Conservation (phyloP, 768 basidiomycete genomes). For the Collybia nuda region DNA sequence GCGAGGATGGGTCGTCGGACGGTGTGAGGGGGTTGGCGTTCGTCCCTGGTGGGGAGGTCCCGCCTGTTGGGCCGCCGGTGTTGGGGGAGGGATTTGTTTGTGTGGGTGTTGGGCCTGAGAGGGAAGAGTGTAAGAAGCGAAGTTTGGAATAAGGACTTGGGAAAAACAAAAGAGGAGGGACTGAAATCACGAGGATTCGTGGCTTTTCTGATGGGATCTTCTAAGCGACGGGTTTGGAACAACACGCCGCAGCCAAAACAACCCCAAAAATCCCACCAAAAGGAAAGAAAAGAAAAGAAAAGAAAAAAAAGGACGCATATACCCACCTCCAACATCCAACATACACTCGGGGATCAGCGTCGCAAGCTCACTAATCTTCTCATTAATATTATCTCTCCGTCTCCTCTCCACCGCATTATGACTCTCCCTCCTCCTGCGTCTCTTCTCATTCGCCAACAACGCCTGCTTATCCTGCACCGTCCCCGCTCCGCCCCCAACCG, state of each 20-base stretch:
- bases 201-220: too few species aligned
- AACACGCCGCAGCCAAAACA: not conserved
- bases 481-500: not conserved
- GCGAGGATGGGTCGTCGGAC: constrained; percentile 11
- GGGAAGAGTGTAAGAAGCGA: too few species aligned
- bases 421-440: constrained; percentile 76
- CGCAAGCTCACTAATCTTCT: constrained; percentile 89
- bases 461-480: constrained; percentile 46
- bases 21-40: constrained; percentile 1
- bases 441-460: constrained; percentile 75
- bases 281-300: not conserved
- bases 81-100: not conserved
- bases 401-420: constrained; percentile 93
- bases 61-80: not conserved
- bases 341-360: constrained; percentile 87
- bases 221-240: too few species aligned
- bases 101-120: too few species aligned
- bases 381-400: constrained; percentile 91
- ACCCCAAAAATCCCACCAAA: not conserved
- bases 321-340: constrained; percentile 46
- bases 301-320: not conserved
- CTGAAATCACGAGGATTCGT: too few species aligned
- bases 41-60: not conserved
- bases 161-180: too few species aligned
- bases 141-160: too few species aligned